phyloP scores from a whole-genome alignment of 257 asterid genomes.

The Handroanthus guayacan region DNA sequence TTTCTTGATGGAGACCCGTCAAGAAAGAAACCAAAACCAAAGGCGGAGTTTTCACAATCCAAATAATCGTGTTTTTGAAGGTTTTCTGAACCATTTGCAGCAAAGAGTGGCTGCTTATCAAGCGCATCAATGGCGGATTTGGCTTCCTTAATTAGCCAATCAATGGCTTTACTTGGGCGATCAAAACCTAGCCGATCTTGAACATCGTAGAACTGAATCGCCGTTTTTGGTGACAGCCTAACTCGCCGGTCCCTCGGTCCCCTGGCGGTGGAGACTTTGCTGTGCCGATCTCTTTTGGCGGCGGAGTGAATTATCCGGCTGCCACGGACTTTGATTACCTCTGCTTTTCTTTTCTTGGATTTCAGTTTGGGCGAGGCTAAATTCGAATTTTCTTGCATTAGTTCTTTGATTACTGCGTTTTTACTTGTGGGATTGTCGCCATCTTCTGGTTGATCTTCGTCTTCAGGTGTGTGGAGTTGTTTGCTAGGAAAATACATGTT shows the following conservation, averaged over 20 bases:
- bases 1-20: conserved; percentile 5
- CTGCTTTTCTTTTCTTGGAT: conserved; percentile 37
- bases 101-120: conserved; percentile 3
- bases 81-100: too few species aligned
- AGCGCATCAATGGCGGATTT: conserved; percentile 56
- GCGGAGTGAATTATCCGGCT: conserved; percentile 36
- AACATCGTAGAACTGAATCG: conserved; percentile 66
- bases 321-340: conserved; percentile 27
- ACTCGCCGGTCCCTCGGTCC: conserved; percentile 62
- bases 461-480: conserved; percentile 38
- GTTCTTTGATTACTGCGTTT: background rate
- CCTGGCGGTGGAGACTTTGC: conserved; percentile 62
- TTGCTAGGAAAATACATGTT: conserved; percentile 40
- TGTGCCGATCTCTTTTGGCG: conserved; percentile 57
- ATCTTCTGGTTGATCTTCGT: conserved; percentile 36
- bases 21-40: conserved; percentile 31
- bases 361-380: background rate
- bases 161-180: conserved; percentile 63
- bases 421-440: background rate
- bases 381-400: conserved; percentile 26
- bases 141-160: conserved; percentile 62
- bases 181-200: conserved; percentile 65
- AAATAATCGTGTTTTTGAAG: background rate
- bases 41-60: background rate
- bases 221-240: conserved; percentile 59